A percentile compares a stretch with the other conserved stretches of the same genome.
Evolutionary conservation across 495 filamentous ascomycete genomes (phyloP).

Genomic region (Extremus antarcticus): DNA sequence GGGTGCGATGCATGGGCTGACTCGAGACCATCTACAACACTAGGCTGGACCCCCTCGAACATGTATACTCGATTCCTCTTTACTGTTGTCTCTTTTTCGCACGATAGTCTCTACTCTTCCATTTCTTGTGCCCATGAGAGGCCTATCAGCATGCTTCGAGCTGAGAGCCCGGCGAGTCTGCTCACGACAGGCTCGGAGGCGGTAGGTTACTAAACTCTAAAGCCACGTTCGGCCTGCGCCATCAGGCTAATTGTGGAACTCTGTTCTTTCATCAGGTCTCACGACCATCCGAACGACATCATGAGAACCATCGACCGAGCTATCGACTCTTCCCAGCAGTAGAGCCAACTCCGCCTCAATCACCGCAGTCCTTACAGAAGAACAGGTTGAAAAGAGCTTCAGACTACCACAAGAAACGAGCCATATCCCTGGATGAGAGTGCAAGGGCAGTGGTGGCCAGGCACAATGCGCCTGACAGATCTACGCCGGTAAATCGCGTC

Average conservation of each 20-base stretch:
- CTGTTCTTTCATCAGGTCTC: neutral
- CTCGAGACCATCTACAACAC: neutral
- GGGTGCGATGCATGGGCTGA: neutral
- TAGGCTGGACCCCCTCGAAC: neutral
- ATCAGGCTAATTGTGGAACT: neutral
- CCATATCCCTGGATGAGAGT: slow-evolving; percentile 10
- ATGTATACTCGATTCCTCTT: neutral
- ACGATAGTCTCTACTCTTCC: neutral
- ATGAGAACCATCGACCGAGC: slow-evolving; percentile 1
- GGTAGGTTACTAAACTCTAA: neutral
- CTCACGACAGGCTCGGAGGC: neutral
- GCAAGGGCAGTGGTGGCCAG: neutral
- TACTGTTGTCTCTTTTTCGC: neutral
- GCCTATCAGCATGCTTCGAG: neutral
- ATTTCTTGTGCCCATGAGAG: neutral
- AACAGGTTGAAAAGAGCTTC: neutral
- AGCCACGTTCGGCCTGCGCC: neutral
- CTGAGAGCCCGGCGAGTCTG: neutral
- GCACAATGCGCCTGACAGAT: neutral
- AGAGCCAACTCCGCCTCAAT: slow-evolving; percentile 11
- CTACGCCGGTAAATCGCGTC: neutral
- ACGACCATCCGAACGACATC: neutral
- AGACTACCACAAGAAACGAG: slow-evolving; percentile 1
- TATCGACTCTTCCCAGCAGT: slow-evolving; percentile 15
- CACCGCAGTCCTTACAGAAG: slow-evolving; percentile 1